Evolutionary conservation across 2,329 filamentous ascomycete genomes (phyloP), one percentile per base, ranked within the genome.

Genomic region (Polytolypa hystricis): DNA sequence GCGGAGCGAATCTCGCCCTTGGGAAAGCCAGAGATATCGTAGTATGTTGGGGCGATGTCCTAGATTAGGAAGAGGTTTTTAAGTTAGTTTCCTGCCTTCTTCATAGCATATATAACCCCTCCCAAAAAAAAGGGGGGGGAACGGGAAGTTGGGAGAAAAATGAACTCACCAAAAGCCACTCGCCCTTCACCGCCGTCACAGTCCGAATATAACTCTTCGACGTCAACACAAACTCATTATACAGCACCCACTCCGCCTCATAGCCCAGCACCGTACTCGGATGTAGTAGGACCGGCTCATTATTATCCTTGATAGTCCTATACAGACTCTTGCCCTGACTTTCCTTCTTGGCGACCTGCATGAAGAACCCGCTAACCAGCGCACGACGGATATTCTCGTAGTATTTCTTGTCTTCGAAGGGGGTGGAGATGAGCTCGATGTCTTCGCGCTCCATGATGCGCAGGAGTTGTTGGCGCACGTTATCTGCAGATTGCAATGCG

Each of bases 141-240:
- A n/a, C 7, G 21, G n/a, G 21, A 25, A 25, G 19, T 37, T n/a
- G 23, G 19, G 17, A 21, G 30, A 18, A 52, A 37, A 32, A 12
- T 27, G n/a, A 37, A 64, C 80, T 64, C 70, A 87, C 84, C 61
- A 96, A 57, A 43, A 98, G 67, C 91, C 91, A 98, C 61, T 98
- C 91, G 1, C 89, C 84, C 57, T 84, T 82, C 38, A 98, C 81
- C 19, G 83, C 79, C 9, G 87, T 96, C 32, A 95, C 85, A 0
- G 85, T 95, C 39, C 93, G 77, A 51, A 98, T 89, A 60, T 95
- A 98, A 65, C 96, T 93, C 73, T 98, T 95, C 36, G 83, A 91
- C 1, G 91, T 98, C 38, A 98, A 74, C 9, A 98, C 91, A 54
- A 96, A 98, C 57, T 98, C 93, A 53, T 96, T 94, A 65, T 98